Percentiles rank a stretch among this genome's conserved stretches.
These are phyloP conservation scores for Rhodotorula sp. DNA, from an alignment of 1,284 basidiomycete species.

Conservation along the genomic window DNA sequence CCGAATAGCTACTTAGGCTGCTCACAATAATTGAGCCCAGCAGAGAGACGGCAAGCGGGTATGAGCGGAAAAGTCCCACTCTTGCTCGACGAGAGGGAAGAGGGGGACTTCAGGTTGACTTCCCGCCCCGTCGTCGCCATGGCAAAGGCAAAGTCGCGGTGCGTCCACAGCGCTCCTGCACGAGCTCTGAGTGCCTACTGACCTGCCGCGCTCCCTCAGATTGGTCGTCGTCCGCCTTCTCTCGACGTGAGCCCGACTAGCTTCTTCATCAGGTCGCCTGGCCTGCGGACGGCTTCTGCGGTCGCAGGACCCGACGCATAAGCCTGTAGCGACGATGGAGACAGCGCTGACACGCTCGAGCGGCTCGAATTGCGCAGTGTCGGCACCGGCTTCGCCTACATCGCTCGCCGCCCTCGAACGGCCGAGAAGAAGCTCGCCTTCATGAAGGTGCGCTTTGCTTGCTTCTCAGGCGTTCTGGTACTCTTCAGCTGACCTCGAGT, in stretches of 20 bases:
- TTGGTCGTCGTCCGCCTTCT: conserved; percentile 35
- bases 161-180: background rate
- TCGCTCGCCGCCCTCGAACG: conserved; percentile 38
- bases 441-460: conserved; percentile 34
- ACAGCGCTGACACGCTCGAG: too few species aligned
- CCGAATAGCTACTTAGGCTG: too few species aligned
- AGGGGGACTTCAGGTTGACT: too few species aligned
- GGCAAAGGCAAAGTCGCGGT: conserved; percentile 40
- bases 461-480: too few species aligned
- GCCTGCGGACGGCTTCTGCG: too few species aligned
- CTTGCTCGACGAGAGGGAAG: too few species aligned
- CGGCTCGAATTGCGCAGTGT: conserved; percentile 10
- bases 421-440: conserved; percentile 43
- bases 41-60: too few species aligned
- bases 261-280: background rate
- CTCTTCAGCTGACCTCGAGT: too few species aligned
- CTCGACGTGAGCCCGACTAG: conserved; percentile 26
- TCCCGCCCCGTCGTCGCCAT: conserved; percentile 7
- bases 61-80: too few species aligned
- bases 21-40: too few species aligned
- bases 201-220: background rate
- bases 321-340: too few species aligned
- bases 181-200: fast-evolving
- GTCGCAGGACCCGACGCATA: too few species aligned
- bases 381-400: conserved; percentile 40